These are phyloP conservation scores for Alternaria burnsii DNA, from an alignment of 2,329 filamentous ascomycete species.

Conservation along the genomic window DNA sequence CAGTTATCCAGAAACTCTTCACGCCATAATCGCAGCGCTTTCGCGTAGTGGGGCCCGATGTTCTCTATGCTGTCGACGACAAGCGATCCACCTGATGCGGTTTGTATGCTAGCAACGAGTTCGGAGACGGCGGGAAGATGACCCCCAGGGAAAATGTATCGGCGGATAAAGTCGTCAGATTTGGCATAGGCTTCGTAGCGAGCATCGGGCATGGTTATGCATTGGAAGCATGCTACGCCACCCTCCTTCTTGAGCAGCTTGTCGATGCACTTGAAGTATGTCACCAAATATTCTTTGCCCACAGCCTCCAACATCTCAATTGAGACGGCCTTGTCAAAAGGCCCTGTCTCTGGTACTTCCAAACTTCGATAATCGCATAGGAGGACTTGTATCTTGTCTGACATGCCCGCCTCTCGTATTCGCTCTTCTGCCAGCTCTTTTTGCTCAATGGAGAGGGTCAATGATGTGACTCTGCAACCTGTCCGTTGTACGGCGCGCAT, in stretches of 20 bases:
- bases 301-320: constrained; percentile 83
- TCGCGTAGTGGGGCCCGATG: constrained; percentile 77
- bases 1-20: constrained; percentile 72
- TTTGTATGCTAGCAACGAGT: constrained; percentile 68
- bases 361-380: constrained; percentile 74
- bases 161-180: constrained; percentile 76
- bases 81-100: constrained; percentile 67
- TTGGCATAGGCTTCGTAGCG: constrained; percentile 72
- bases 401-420: constrained; percentile 68
- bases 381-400: constrained; percentile 68
- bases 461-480: constrained; percentile 72
- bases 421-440: constrained; percentile 72
- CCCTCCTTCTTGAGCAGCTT: constrained; percentile 70
- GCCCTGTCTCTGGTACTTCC: constrained; percentile 56
- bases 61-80: constrained; percentile 74
- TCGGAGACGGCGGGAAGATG: constrained; percentile 74
- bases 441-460: constrained; percentile 75
- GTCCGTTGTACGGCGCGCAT: constrained; percentile 73
- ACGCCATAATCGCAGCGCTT: constrained; percentile 72
- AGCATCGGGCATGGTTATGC: constrained; percentile 77
- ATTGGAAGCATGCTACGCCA: constrained; percentile 76
- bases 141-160: constrained; percentile 82
- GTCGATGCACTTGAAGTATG: constrained; percentile 73
- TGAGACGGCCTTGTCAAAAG: constrained; percentile 75
- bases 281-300: constrained; percentile 70